These are phyloP conservation scores for Lodderomyces parapsilosis DNA, from an alignment of 1,139 yeast genomes.

Conservation along the genomic window DNA sequence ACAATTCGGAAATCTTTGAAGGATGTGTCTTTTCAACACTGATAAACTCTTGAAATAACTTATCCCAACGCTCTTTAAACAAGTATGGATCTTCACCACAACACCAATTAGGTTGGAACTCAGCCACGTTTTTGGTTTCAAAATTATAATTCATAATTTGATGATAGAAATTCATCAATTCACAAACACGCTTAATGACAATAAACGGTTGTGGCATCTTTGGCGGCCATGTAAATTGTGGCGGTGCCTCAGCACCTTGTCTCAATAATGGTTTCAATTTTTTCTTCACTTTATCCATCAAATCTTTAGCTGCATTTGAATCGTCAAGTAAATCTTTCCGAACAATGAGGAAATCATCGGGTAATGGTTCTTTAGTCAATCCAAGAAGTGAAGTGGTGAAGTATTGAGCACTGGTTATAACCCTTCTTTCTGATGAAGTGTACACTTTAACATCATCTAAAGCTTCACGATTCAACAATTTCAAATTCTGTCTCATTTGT, in stretches of 20 bases:
- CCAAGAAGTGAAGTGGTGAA: conserved; percentile 84
- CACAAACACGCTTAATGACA: conserved; percentile 91
- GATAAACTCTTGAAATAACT: conserved; percentile 86
- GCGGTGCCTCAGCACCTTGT: conserved; percentile 98
- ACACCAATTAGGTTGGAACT: conserved; percentile 86
- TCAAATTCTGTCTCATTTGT: conserved; percentile 88
- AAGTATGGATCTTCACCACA: conserved; percentile 92
- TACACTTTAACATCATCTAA: conserved; percentile 81
- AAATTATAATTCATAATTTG: conserved; percentile 83
- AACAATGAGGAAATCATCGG: conserved; percentile 76
- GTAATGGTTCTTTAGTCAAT: conserved; percentile 58
- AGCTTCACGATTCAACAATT: conserved; percentile 80
- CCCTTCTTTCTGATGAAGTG: conserved; percentile 94
- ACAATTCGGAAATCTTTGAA: conserved; percentile 90
- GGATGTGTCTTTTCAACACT: conserved; percentile 97
- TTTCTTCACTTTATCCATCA: conserved; percentile 97
- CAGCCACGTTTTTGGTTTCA: conserved; percentile 59
- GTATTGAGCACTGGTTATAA: conserved; percentile 85
- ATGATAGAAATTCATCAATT: conserved; percentile 90
- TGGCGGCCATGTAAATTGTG: conserved; percentile 98
- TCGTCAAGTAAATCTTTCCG: conserved; percentile 93
- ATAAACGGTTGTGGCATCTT: conserved; percentile 97
- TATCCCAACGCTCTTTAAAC: conserved; percentile 97
- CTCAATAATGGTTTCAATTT: conserved; percentile 90
- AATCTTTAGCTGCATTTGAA: conserved; percentile 95